phyloP scores from a whole-genome alignment of 495 filamentous ascomycete genomes.

The Xylaria flabelliformis region DNA sequence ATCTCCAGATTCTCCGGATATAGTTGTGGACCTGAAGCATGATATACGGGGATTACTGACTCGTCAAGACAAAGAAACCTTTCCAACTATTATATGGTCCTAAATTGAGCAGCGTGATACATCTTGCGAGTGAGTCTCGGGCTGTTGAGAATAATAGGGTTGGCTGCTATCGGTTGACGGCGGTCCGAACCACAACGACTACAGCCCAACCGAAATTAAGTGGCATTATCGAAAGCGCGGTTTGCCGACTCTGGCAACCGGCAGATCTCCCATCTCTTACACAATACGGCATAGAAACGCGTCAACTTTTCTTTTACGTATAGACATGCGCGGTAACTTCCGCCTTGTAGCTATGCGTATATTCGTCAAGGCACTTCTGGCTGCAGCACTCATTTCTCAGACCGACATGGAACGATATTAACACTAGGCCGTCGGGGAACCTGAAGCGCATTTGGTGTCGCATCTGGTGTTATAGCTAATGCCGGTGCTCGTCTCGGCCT shows the following conservation, averaged over 20 bases:
- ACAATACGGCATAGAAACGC: neutral
- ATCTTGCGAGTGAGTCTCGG: neutral
- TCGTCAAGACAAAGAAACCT: neutral
- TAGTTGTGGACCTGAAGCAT: neutral
- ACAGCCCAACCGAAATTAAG: neutral
- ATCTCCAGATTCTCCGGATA: conserved; percentile 15
- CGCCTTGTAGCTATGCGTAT: neutral
- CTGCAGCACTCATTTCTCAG: neutral
- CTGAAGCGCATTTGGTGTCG: conserved; percentile 13
- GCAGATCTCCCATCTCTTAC: conserved; percentile 6
- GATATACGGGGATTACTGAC: neutral
- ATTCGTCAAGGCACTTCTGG: neutral
- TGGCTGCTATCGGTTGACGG: neutral
- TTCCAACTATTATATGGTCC: neutral
- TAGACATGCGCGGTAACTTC: conserved; percentile 9
- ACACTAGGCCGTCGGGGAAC: neutral
- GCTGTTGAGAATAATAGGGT: neutral
- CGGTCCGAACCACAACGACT: neutral
- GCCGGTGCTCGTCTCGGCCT: conserved; percentile 1
- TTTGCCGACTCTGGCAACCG: neutral
- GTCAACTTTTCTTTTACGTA: neutral
- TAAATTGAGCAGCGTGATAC: neutral
- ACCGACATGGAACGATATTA: conserved; percentile 6
- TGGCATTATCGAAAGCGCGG: neutral
- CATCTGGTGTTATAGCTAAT: conserved; percentile 12